Percentiles rank a stretch among this genome's conserved stretches.
These are phyloP conservation scores for Kluyveromyces sp. DNA, from an alignment of 1,139 yeast species.

Conservation along the genomic window DNA sequence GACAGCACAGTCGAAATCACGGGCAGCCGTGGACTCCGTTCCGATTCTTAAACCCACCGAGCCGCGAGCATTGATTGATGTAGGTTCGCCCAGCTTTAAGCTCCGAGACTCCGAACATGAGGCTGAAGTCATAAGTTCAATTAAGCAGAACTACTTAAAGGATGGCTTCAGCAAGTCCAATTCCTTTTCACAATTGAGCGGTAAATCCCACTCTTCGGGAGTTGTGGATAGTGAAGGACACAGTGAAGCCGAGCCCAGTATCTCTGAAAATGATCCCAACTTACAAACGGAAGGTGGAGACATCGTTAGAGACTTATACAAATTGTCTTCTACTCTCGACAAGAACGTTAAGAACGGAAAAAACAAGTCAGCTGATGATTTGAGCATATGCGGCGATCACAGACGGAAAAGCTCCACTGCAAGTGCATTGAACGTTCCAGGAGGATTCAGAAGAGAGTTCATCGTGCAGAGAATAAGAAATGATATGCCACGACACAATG, in stretches of 20 bases:
- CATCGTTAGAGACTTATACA: conserved; percentile 56
- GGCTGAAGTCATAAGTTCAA: conserved; percentile 24
- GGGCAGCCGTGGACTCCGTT: conserved; percentile 2
- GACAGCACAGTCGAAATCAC: neutral
- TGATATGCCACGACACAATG: conserved; percentile 19
- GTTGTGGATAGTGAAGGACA: conserved; percentile 5
- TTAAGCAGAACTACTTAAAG: conserved; percentile 22
- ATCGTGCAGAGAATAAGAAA: conserved; percentile 37
- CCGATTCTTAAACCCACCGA: conserved; percentile 11
- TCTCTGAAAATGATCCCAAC: conserved; percentile 15
- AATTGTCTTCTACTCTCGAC: conserved; percentile 18
- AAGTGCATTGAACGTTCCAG: conserved; percentile 65
- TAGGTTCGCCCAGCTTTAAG: conserved; percentile 31
- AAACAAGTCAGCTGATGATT: conserved; percentile 29
- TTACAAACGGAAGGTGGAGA: conserved; percentile 63
- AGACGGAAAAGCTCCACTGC: conserved; percentile 56
- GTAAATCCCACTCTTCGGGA: conserved; percentile 6
- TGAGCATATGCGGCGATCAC: conserved; percentile 16
- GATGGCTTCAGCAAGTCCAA: conserved; percentile 12
- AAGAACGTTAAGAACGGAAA: conserved; percentile 24
- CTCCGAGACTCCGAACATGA: conserved; percentile 21
- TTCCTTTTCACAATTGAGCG: conserved; percentile 9
- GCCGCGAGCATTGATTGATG: conserved; percentile 26
- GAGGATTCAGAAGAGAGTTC: conserved; percentile 71
- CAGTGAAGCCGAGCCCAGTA: conserved; percentile 10